phyloP scores from a whole-genome alignment of 768 basidiomycete genomes.

The Lactarius hatsudake region DNA sequence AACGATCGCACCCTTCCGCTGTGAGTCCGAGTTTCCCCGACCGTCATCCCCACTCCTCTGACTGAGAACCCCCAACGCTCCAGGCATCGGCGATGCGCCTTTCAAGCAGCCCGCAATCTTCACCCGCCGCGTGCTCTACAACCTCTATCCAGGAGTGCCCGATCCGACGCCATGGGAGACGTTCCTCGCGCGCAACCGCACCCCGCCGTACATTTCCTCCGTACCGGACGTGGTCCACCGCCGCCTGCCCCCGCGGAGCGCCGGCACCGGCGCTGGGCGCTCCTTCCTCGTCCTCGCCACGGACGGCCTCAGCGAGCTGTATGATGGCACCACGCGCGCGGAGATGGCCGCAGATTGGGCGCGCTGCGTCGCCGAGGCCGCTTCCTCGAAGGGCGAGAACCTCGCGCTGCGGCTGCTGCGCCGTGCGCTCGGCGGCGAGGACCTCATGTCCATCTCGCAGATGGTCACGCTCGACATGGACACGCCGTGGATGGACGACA shows the following conservation, averaged over 20 bases:
- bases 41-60: too few relatives aligned
- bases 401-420: slow-evolving; percentile 42
- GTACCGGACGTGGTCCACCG: slow-evolving; percentile 41
- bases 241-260: slow-evolving; percentile 26
- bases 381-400: slow-evolving; percentile 29
- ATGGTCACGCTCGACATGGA: slow-evolving; percentile 49
- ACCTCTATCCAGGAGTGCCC: slow-evolving; percentile 38
- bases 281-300: slow-evolving; percentile 42
- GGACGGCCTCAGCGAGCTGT: slow-evolving; percentile 47
- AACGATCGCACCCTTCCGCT: slow-evolving; percentile 74
- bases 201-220: slow-evolving; percentile 48
- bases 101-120: slow-evolving; percentile 39
- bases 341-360: slow-evolving; percentile 41
- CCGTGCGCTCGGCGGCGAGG: slow-evolving; percentile 43
- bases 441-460: slow-evolving; percentile 40
- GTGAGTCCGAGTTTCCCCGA: slow-evolving; percentile 38
- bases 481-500: slow-evolving; percentile 50
- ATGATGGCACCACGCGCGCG: slow-evolving; percentile 34
- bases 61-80: background rate
- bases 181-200: slow-evolving; percentile 38
- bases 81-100: slow-evolving; percentile 38
- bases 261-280: slow-evolving; percentile 17
- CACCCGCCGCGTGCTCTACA: slow-evolving; percentile 36
- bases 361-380: slow-evolving; percentile 32
- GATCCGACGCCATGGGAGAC: slow-evolving; percentile 30